Evolutionary conservation across 2,329 filamentous ascomycete species (phyloP), one percentile per base, ranked within the genome.

Genomic region (Neobulgaria alba): DNA sequence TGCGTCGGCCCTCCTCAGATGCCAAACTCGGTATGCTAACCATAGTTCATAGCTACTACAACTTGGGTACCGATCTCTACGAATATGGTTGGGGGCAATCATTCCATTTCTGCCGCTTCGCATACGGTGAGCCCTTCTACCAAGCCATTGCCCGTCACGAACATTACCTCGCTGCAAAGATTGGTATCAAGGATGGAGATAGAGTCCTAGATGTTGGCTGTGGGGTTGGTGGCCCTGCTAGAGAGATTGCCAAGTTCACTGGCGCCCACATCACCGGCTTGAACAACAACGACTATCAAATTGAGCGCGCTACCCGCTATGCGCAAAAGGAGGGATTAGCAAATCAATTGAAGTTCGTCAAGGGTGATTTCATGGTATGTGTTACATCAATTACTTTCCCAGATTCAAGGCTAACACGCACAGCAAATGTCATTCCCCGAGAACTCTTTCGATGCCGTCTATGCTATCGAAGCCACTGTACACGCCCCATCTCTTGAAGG

Each of bases 211-310:
- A 98, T 59, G 92, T 98, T 47, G 92, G 92, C 48, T 98, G 92
- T 59, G 92, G 92, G 74, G 88, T 98, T 42, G 92, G 92, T 58
- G 92, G 92, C 33, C 92, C 92, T 20, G 92, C 90, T 4, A 79
- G 90, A 48, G 89, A 96, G 70, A 96, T 98, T 57, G 87, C 85
- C 67, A 95, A 94, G 68, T 98, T 98, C 69, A 83, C 87, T 10
- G 90, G 86, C 46, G 83, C 79, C 56, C 87, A 95, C 57, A 77
- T 96, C 49, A 83, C 87, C 20, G 92, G 92, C 35, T 69, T 96
- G 62, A 98, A 96, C 79, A 96, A 95, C 79, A 96, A 96, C 67
- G 87, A 96, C 69, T 96, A 96, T 72, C 92, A 96, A 69, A 95
- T 96, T 53, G 80, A 95, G 63, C 85, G 92, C 52, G 90, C 89